These are phyloP conservation scores for Saccharomyces kudriavzevii DNA, from an alignment of 805 yeast species.

Conservation along the genomic window DNA sequence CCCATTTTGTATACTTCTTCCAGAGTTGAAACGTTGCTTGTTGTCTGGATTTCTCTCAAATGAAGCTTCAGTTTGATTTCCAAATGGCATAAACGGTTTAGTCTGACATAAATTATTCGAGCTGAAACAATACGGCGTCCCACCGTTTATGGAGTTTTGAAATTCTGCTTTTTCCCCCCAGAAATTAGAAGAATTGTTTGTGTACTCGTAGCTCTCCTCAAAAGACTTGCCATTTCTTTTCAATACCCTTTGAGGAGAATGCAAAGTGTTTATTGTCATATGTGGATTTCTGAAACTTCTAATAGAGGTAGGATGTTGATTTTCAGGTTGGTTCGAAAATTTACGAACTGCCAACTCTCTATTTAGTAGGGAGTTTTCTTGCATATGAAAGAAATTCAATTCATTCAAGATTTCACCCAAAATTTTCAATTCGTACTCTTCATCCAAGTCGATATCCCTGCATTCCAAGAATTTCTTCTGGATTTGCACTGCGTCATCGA, in stretches of 20 bases:
- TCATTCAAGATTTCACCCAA: conserved; percentile 15
- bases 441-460: conserved; percentile 3
- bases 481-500: conserved; percentile 13
- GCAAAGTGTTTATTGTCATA: not conserved
- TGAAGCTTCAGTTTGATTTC: not conserved
- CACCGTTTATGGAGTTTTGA: not conserved
- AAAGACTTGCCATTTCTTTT: not conserved
- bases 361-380: conserved; percentile 18
- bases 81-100: not conserved
- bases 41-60: not conserved
- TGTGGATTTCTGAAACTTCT: not conserved
- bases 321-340: conserved; percentile 1
- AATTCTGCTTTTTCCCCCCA: conserved; percentile 1
- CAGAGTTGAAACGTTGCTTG: not conserved
- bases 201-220: not conserved
- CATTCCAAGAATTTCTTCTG: conserved; percentile 11
- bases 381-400: conserved; percentile 15
- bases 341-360: conserved; percentile 14
- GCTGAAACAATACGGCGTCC: not conserved
- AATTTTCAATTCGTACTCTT: conserved; percentile 6
- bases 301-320: not conserved
- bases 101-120: not conserved
- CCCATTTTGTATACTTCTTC: not conserved
- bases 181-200: not conserved
- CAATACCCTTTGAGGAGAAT: not conserved